These are phyloP conservation scores for Tylopilus sp. DNA, from an alignment of 768 basidiomycete genomes.

Conservation along the genomic window DNA sequence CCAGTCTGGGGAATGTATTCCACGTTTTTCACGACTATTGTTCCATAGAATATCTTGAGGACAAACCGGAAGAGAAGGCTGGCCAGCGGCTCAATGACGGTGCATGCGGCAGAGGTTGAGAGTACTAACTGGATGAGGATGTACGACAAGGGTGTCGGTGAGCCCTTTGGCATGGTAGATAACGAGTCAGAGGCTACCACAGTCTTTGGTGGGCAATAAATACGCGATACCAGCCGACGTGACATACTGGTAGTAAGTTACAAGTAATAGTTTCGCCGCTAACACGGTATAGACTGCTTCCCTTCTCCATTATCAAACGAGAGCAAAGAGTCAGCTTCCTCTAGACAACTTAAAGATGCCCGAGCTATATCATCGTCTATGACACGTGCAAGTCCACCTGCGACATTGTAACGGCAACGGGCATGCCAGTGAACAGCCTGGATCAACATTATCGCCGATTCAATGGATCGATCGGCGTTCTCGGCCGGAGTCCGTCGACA, in stretches of 20 bases:
- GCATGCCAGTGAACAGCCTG: too few relatives aligned
- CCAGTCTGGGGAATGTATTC: slow-evolving; percentile 70
- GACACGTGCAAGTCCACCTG: too few relatives aligned
- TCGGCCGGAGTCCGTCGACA: too few relatives aligned
- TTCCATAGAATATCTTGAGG: slow-evolving; percentile 87
- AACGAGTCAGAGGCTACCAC: neutral
- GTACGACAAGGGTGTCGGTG: slow-evolving; percentile 61
- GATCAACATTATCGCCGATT: too few relatives aligned
- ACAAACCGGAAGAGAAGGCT: slow-evolving; percentile 78
- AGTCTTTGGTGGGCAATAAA: slow-evolving; percentile 2
- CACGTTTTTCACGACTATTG: slow-evolving; percentile 79
- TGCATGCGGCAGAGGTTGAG: neutral
- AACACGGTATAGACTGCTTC: neutral
- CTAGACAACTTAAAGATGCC: too few relatives aligned
- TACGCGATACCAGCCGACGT: too few relatives aligned
- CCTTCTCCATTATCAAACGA: neutral
- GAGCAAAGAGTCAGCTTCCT: too few relatives aligned
- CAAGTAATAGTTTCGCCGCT: too few relatives aligned
- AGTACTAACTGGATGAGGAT: slow-evolving; percentile 56
- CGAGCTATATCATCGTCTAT: too few relatives aligned
- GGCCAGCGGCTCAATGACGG: neutral
- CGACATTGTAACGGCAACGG: too few relatives aligned
- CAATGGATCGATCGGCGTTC: too few relatives aligned
- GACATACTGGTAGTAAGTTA: too few relatives aligned
- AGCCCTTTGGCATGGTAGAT: slow-evolving; percentile 34